phyloP scores from a whole-genome alignment of 495 filamentous ascomycete genomes.

The Echria macrotheca region DNA sequence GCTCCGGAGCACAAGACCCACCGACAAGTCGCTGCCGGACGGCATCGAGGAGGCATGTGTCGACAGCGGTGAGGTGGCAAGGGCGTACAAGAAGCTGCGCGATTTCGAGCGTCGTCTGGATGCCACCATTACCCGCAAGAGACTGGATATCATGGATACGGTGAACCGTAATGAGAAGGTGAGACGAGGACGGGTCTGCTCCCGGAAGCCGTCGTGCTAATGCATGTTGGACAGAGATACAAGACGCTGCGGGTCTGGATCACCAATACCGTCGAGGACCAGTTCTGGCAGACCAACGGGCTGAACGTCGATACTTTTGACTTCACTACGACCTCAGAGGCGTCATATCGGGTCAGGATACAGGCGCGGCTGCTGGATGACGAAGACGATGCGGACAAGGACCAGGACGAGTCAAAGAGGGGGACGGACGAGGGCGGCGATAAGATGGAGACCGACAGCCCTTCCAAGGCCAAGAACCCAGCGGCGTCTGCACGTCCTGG shows the following conservation, averaged over 20 bases:
- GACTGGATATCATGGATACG: conserved; percentile 82
- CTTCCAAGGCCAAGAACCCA: conserved; percentile 45
- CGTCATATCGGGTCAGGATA: conserved; percentile 84
- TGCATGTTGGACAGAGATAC: conserved; percentile 46
- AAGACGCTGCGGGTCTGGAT: conserved; percentile 91
- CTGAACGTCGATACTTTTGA: conserved; percentile 67
- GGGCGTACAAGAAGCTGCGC: conserved; percentile 73
- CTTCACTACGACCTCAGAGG: conserved; percentile 61
- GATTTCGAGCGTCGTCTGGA: conserved; percentile 87
- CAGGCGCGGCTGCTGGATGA: conserved; percentile 86
- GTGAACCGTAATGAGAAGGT: conserved; percentile 73
- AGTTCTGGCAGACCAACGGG: conserved; percentile 77
- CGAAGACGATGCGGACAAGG: conserved; percentile 54
- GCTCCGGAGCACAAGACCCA: conserved; percentile 77
- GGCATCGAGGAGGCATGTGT: conserved; percentile 68
- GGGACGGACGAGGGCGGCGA: conserved; percentile 40
- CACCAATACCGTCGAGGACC: conserved; percentile 89
- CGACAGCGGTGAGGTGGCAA: conserved; percentile 68
- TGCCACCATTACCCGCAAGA: conserved; percentile 90
- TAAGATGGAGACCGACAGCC: conserved; percentile 63
- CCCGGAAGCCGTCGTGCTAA: background rate
- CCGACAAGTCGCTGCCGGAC: conserved; percentile 90
- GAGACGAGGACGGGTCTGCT: conserved; percentile 7
- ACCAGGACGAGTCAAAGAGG: conserved; percentile 50
- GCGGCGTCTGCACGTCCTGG: conserved; percentile 35